These are phyloP conservation scores for Phytophthora kernoviae DNA, from an alignment of 352 stramenopile species.

Conservation along the genomic window DNA sequence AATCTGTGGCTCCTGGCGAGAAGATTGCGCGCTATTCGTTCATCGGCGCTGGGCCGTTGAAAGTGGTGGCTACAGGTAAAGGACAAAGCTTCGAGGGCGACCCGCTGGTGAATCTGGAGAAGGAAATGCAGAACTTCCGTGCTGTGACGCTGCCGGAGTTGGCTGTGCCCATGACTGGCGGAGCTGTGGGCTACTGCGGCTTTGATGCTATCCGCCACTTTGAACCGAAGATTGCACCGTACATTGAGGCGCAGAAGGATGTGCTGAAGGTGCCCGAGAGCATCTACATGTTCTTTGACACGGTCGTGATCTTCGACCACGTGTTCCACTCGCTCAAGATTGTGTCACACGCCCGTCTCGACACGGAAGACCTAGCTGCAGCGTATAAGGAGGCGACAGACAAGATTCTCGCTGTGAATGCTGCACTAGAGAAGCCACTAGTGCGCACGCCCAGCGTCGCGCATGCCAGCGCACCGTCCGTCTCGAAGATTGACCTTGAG, in stretches of 20 bases:
- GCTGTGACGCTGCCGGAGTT: conserved; percentile 75
- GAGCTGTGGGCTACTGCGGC: conserved; percentile 88
- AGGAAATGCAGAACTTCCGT: conserved; percentile 80
- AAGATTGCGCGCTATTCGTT: conserved; percentile 91
- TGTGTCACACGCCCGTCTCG: conserved; percentile 79
- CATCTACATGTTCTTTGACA: conserved; percentile 93
- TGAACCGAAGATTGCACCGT: conserved; percentile 82
- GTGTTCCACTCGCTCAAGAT: conserved; percentile 92
- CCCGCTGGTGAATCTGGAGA: conserved; percentile 77
- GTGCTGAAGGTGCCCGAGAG: conserved; percentile 86
- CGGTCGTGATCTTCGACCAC: conserved; percentile 90
- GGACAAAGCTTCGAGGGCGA: conserved; percentile 66
- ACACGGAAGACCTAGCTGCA: conserved; percentile 62
- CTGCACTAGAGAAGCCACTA: conserved; percentile 67
- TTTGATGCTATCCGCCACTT: conserved; percentile 91
- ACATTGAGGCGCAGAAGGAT: conserved; percentile 76
- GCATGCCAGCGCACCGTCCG: conserved; percentile 50
- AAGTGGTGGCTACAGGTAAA: conserved; percentile 73
- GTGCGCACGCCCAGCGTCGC: conserved; percentile 58
- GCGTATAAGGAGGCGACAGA: conserved; percentile 76
- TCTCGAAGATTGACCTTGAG: conserved; percentile 69
- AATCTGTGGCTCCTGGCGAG: conserved; percentile 84
- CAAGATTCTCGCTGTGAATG: conserved; percentile 74
- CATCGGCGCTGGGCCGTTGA: conserved; percentile 84
- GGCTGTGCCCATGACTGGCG: conserved; percentile 83